A percentile compares a stretch with the other conserved stretches of the same genome.
These are phyloP conservation scores for Scheffersomyces insectosa DNA, from an alignment of 1,139 yeast species.

Conservation along the genomic window DNA sequence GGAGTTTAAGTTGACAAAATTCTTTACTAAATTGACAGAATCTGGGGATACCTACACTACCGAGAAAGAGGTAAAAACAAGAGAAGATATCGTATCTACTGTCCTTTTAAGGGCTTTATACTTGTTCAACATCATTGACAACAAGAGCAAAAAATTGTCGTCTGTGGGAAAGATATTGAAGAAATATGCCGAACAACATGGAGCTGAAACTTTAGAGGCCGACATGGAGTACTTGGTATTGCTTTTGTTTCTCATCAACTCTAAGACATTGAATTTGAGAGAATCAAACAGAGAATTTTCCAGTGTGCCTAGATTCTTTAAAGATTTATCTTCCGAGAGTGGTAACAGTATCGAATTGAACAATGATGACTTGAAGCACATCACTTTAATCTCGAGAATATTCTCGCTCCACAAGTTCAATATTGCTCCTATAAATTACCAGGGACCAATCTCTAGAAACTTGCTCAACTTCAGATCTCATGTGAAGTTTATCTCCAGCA, in stretches of 20 bases:
- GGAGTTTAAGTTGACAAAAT: constrained; percentile 36
- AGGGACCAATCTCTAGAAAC: constrained; percentile 70
- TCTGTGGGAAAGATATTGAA: constrained; percentile 59
- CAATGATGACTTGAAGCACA: constrained; percentile 30
- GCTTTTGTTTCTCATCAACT: constrained; percentile 43
- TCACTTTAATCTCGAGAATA: constrained; percentile 57
- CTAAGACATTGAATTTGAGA: constrained; percentile 30
- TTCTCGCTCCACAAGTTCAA: constrained; percentile 55
- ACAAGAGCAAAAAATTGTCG: constrained; percentile 42
- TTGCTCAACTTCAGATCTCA: constrained; percentile 69
- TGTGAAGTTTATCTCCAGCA: constrained; percentile 51
- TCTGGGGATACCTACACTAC: constrained; percentile 8
- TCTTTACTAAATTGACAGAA: constrained; percentile 28
- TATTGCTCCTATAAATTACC: constrained; percentile 59
- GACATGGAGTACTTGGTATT: constrained; percentile 40
- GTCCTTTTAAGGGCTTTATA: constrained; percentile 58
- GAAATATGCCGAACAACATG: constrained; percentile 25
- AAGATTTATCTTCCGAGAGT: constrained; percentile 22
- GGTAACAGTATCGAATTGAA: constrained; percentile 35
- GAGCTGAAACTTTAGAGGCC: constrained; percentile 23
- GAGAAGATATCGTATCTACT: constrained; percentile 61
- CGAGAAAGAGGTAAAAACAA: constrained; percentile 26
- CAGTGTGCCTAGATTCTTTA: constrained; percentile 38
- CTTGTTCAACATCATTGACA: constrained; percentile 55
- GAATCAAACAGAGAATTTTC: constrained; percentile 32